phyloP scores from a whole-genome alignment of 768 basidiomycete genomes.

The Plicaturopsis crispa region DNA sequence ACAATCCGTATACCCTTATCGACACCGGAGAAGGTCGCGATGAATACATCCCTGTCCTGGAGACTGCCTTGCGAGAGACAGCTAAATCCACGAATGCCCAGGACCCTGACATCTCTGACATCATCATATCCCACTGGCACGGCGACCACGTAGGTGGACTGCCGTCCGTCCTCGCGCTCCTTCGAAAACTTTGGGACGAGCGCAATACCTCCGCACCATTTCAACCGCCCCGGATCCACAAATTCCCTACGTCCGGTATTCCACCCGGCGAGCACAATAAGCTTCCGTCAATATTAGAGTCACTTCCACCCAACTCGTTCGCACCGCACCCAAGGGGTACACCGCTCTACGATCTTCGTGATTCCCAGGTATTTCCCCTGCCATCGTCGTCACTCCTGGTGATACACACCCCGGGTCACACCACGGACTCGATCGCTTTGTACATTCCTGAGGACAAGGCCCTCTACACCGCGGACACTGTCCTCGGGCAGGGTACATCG shows the following conservation, averaged over 20 bases:
- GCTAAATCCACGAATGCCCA: slow-evolving; percentile 22
- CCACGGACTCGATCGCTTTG: slow-evolving; percentile 76
- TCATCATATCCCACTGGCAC: slow-evolving; percentile 90
- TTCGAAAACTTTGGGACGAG: slow-evolving; percentile 56
- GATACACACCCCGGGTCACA: slow-evolving; percentile 87
- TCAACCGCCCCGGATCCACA: slow-evolving; percentile 67
- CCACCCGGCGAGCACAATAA: slow-evolving; percentile 13
- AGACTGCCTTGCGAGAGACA: slow-evolving; percentile 44
- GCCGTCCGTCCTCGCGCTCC: slow-evolving; percentile 56
- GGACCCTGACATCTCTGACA: slow-evolving; percentile 70
- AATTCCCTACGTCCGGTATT: slow-evolving; percentile 38
- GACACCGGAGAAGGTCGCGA: slow-evolving; percentile 77
- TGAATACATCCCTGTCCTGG: slow-evolving; percentile 61
- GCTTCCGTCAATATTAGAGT: slow-evolving; percentile 31
- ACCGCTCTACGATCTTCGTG: slow-evolving; percentile 49
- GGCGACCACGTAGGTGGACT: slow-evolving; percentile 80
- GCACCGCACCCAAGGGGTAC: slow-evolving; percentile 32
- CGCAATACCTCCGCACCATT: slow-evolving; percentile 38
- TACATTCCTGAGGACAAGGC: slow-evolving; percentile 60
- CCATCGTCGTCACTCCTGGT: slow-evolving; percentile 42
- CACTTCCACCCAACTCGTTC: slow-evolving; percentile 37
- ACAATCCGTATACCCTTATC: slow-evolving; percentile 68
- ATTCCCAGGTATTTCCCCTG: slow-evolving; percentile 44
- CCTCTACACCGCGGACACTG: slow-evolving; percentile 86
- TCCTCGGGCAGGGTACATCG: slow-evolving; percentile 86